Conservation (phyloP, 805 yeast species). For the Yamadazyma philogaea region DNA sequence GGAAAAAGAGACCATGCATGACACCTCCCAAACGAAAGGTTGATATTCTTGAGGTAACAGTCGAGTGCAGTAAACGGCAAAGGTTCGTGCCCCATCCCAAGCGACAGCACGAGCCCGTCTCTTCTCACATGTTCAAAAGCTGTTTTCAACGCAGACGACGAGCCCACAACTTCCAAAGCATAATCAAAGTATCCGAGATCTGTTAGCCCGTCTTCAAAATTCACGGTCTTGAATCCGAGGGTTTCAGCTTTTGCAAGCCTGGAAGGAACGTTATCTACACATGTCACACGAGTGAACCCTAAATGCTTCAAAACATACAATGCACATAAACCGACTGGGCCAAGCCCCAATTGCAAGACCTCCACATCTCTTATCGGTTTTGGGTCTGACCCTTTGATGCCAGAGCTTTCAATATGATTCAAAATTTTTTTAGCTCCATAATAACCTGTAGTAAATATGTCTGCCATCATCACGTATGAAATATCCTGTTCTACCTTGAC, state of each 20-base stretch:
- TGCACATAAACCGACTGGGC: constrained; percentile 60
- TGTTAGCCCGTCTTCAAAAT: constrained; percentile 36
- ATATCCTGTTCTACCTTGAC: constrained; percentile 41
- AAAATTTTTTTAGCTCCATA: constrained; percentile 53
- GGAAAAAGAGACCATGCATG: constrained; percentile 56
- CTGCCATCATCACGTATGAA: constrained; percentile 56
- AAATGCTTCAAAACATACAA: constrained; percentile 41
- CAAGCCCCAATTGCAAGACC: constrained; percentile 55
- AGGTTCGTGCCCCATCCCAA: constrained; percentile 60
- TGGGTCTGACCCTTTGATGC: constrained; percentile 16
- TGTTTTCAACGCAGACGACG: constrained; percentile 46
- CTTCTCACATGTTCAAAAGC: constrained; percentile 55
- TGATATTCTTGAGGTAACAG: constrained; percentile 54
- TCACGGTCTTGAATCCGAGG: constrained; percentile 46
- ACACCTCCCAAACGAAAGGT: constrained; percentile 61
- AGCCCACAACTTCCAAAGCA: constrained; percentile 59
- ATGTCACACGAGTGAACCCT: constrained; percentile 45
- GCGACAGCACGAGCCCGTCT: constrained; percentile 55
- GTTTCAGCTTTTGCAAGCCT: constrained; percentile 42
- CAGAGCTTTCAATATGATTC: constrained; percentile 33
- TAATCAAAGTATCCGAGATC: constrained; percentile 46
- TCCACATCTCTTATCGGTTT: constrained; percentile 27
- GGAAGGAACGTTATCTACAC: constrained; percentile 48
- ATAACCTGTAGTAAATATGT: constrained; percentile 63
- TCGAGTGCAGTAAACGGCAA: constrained; percentile 57